A percentile compares a stretch with the other conserved stretches of the same genome.
phyloP scores from a whole-genome alignment of 768 basidiomycete genomes.

The Polyporus arcularius region DNA sequence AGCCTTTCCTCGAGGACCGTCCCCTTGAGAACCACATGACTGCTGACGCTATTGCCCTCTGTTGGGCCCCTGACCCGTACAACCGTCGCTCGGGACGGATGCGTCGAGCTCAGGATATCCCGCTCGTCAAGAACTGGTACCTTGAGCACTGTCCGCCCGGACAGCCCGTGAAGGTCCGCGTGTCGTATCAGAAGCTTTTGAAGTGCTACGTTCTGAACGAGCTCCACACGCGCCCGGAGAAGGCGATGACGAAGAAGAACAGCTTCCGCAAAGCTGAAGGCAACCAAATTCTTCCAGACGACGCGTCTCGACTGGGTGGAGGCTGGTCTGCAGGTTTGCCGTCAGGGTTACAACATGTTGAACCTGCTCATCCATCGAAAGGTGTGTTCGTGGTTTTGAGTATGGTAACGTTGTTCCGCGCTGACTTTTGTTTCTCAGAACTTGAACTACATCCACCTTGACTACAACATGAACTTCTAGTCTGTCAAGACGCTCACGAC shows the following conservation, averaged over 20 bases:
- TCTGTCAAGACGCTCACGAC: constrained; percentile 97
- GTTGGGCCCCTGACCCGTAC: constrained; percentile 99
- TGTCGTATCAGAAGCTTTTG: constrained; percentile 97
- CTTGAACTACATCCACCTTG: constrained; percentile 90
- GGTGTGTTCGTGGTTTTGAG: constrained; percentile 39
- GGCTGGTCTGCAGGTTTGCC: constrained; percentile 96
- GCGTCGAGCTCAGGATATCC: constrained; percentile 93
- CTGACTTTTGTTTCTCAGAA: constrained; percentile 49
- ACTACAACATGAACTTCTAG: constrained; percentile 99
- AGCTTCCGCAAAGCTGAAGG: constrained; percentile 93
- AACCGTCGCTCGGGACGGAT: constrained; percentile 89
- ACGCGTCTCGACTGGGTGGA: constrained; percentile 99
- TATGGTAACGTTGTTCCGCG: too few relatives aligned
- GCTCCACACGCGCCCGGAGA: constrained; percentile 84
- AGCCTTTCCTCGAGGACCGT: constrained; percentile 80
- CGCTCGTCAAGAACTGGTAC: constrained; percentile 98
- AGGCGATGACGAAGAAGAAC: constrained; percentile 98
- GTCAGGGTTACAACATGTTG: constrained; percentile 99
- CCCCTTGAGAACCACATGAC: constrained; percentile 88
- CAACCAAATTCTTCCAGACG: constrained; percentile 99
- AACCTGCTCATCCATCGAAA: constrained; percentile 99
- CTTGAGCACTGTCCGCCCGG: constrained; percentile 96
- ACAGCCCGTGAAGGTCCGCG: constrained; percentile 96
- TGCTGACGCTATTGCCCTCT: constrained; percentile 94
- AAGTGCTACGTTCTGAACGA: constrained; percentile 97